Conservation (phyloP, 2,329 filamentous ascomycete species). For the Xylaria sp. region DNA sequence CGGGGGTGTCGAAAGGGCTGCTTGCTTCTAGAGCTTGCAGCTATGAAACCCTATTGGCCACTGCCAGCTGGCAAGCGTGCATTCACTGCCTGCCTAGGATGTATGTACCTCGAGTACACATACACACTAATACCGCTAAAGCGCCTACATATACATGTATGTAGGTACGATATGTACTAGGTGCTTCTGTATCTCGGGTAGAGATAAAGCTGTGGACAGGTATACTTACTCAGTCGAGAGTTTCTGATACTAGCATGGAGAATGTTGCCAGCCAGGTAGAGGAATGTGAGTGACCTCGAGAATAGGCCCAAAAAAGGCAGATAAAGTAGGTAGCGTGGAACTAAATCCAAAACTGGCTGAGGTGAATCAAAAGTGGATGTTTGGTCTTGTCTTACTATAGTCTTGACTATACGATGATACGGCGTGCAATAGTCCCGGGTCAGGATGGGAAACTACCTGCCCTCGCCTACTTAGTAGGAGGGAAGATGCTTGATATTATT, state of each 20-base stretch:
- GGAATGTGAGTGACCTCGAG: constrained; percentile 24
- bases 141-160: neutral
- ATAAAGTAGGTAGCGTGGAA: neutral
- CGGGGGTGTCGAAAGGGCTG: constrained; percentile 21
- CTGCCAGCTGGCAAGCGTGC: constrained; percentile 1
- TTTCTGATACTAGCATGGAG: neutral
- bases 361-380: constrained; percentile 1
- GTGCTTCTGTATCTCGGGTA: neutral
- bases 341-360: neutral
- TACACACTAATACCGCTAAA: neutral
- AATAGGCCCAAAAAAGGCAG: neutral
- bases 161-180: neutral
- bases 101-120: neutral
- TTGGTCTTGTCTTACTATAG: constrained; percentile 2
- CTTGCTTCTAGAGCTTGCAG: constrained; percentile 29
- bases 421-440: constrained; percentile 6
- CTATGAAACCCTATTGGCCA: constrained; percentile 29
- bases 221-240: neutral
- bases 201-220: neutral
- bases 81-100: neutral
- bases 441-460: neutral
- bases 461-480: neutral
- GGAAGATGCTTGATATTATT: constrained; percentile 20
- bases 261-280: constrained; percentile 20
- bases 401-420: neutral